Evolutionary conservation across 441 rosid species (phyloP).

Genomic region (Bocquillonia castaneifolia): DNA sequence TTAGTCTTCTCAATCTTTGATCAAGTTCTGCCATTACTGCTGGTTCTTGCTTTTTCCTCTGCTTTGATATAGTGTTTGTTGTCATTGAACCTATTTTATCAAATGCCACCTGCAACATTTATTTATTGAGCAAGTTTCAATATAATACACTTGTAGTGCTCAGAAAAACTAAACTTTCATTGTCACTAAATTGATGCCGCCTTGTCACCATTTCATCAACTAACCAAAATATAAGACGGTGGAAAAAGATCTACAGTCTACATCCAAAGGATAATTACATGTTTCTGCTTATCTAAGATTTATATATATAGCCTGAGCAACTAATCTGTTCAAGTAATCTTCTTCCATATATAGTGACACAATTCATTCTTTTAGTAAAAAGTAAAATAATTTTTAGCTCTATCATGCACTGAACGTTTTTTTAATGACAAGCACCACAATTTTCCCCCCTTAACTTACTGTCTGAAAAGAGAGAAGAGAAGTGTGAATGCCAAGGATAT

Average conservation of each 20-base stretch:
- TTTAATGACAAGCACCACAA: neutral
- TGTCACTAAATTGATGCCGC: neutral
- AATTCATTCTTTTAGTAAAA: no score
- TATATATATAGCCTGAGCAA: neutral
- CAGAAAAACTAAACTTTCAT: neutral
- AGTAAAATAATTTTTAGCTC: neutral
- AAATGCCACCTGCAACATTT: conserved; percentile 68
- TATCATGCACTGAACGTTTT: neutral
- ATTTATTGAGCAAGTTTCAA: neutral
- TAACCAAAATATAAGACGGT: neutral
- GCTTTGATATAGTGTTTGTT: conserved; percentile 78
- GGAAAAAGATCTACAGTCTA: conserved; percentile 1
- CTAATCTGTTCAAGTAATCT: neutral
- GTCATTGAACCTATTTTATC: conserved; percentile 86
- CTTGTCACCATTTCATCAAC: neutral
- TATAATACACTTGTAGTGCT: neutral
- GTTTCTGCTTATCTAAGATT: neutral
- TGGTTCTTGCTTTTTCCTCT: conserved; percentile 94
- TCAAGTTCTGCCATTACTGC: conserved; percentile 97
- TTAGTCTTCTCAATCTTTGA: conserved; percentile 76
- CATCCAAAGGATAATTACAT: neutral
- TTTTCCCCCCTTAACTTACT: neutral
- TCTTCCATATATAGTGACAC: no score
- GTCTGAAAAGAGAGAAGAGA: neutral
- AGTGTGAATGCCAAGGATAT: neutral